Conservation (phyloP, 371 early-diverging fungal genomes). For the Chytridiales sp. region DNA sequence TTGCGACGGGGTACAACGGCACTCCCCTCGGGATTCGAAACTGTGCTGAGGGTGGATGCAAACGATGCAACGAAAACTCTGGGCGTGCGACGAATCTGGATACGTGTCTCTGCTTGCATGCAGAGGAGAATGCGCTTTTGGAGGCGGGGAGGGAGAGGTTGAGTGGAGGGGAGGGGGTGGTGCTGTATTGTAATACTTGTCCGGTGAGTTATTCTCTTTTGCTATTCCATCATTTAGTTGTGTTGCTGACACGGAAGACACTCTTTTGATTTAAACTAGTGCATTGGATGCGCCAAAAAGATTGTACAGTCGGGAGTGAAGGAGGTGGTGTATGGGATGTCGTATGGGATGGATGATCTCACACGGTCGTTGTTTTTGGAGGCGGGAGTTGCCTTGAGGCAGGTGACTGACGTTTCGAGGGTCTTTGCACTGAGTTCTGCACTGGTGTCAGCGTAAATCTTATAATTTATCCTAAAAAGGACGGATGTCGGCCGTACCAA, state of each 20-base stretch:
- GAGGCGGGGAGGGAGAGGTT: slow-evolving; percentile 91
- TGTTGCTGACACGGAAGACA: neutral
- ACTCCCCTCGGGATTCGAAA: slow-evolving; percentile 89
- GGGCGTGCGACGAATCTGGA: slow-evolving; percentile 78
- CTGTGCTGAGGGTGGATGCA: slow-evolving; percentile 95
- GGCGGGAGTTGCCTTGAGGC: slow-evolving; percentile 77
- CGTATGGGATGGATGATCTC: slow-evolving; percentile 87
- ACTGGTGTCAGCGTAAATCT: too few relatives aligned
- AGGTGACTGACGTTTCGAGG: slow-evolving; percentile 38
- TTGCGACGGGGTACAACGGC: slow-evolving; percentile 98
- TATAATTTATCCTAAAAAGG: too few relatives aligned
- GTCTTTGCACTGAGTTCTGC: neutral
- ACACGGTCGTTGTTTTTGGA: slow-evolving; percentile 76
- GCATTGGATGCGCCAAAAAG: slow-evolving; percentile 89
- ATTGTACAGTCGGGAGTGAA: slow-evolving; percentile 92
- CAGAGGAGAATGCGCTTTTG: slow-evolving; percentile 97
- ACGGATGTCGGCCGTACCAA: too few relatives aligned
- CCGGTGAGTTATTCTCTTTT: slow-evolving; percentile 49
- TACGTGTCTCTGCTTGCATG: slow-evolving; percentile 95
- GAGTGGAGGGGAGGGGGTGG: slow-evolving; percentile 45
- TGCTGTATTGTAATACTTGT: slow-evolving; percentile 90
- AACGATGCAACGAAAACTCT: slow-evolving; percentile 76
- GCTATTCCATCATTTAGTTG: neutral
- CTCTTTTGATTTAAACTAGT: slow-evolving; percentile 25
- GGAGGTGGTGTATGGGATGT: slow-evolving; percentile 85